Conservation (phyloP, 257 asterid genomes). For the Solanum arcanum region DNA sequence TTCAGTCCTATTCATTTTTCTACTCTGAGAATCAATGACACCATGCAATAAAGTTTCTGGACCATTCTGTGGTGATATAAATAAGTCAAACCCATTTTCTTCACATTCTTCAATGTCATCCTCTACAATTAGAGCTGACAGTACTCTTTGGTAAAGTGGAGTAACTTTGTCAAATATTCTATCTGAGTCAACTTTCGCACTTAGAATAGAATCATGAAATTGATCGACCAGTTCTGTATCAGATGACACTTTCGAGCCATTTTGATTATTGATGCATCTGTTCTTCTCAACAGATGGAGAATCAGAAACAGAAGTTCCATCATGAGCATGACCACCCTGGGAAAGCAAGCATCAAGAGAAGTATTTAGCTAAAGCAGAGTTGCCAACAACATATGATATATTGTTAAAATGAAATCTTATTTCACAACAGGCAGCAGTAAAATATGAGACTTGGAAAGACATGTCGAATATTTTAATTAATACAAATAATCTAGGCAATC, state of each 20-base stretch:
- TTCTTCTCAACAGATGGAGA: conserved; percentile 31
- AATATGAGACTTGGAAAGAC: neutral
- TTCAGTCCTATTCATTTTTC: conserved; percentile 31
- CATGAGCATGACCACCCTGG: conserved; percentile 42
- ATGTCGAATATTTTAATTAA: neutral
- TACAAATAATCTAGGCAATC: neutral
- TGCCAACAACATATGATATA: neutral
- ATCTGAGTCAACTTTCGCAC: conserved; percentile 33
- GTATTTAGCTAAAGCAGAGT: conserved; percentile 6
- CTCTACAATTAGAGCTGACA: conserved; percentile 78
- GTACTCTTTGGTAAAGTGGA: conserved; percentile 83
- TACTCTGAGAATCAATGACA: conserved; percentile 27
- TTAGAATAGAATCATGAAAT: conserved; percentile 30
- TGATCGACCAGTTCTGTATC: conserved; percentile 35
- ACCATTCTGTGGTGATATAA: conserved; percentile 6
- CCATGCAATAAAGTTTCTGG: conserved; percentile 33
- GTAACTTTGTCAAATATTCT: conserved; percentile 27
- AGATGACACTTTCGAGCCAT: conserved; percentile 22
- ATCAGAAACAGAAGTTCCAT: conserved; percentile 30
- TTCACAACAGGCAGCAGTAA: neutral
- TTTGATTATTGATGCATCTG: conserved; percentile 20
- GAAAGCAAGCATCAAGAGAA: conserved; percentile 3
- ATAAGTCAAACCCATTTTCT: conserved; percentile 53
- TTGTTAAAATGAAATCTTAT: neutral
- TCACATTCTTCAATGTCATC: conserved; percentile 73